Evolutionary conservation across 1,139 yeast species (phyloP).

Genomic region (Yamadazyma atmosphaerica): DNA sequence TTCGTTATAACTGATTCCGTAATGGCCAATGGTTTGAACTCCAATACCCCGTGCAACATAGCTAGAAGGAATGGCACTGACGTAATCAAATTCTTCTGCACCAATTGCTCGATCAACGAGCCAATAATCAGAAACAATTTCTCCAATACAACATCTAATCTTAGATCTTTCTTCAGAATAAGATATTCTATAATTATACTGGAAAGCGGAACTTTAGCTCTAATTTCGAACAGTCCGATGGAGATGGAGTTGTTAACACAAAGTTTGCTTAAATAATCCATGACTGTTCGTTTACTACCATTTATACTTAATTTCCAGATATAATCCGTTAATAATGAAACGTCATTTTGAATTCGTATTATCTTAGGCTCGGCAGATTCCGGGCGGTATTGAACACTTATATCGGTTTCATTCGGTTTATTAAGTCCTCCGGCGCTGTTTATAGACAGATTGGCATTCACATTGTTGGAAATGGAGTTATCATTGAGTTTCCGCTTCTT

Average conservation of each 20-base stretch:
- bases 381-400: too few relatives aligned
- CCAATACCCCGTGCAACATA: slow-evolving; percentile 51
- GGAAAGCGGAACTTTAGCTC: slow-evolving; percentile 31
- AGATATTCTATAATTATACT: slow-evolving; percentile 35
- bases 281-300: slow-evolving; percentile 50
- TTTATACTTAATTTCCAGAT: slow-evolving; percentile 44
- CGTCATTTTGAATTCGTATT: slow-evolving; percentile 33
- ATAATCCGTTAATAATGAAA: slow-evolving; percentile 36
- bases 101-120: slow-evolving; percentile 28
- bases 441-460: too few relatives aligned
- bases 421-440: too few relatives aligned
- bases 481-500: slow-evolving; percentile 17
- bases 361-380: slow-evolving; percentile 15
- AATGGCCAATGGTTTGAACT: slow-evolving; percentile 60
- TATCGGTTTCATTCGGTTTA: too few relatives aligned
- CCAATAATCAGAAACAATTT: slow-evolving; percentile 43
- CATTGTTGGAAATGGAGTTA: background rate
- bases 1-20: slow-evolving; percentile 26
- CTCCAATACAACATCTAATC: slow-evolving; percentile 46
- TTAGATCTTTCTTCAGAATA: slow-evolving; percentile 37
- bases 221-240: slow-evolving; percentile 32
- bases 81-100: slow-evolving; percentile 25
- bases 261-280: slow-evolving; percentile 51
- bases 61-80: slow-evolving; percentile 58
- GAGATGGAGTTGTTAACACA: slow-evolving; percentile 36